Evolutionary conservation across 1,284 basidiomycete genomes (phyloP).

Genomic region (Takashimella koratensis): DNA sequence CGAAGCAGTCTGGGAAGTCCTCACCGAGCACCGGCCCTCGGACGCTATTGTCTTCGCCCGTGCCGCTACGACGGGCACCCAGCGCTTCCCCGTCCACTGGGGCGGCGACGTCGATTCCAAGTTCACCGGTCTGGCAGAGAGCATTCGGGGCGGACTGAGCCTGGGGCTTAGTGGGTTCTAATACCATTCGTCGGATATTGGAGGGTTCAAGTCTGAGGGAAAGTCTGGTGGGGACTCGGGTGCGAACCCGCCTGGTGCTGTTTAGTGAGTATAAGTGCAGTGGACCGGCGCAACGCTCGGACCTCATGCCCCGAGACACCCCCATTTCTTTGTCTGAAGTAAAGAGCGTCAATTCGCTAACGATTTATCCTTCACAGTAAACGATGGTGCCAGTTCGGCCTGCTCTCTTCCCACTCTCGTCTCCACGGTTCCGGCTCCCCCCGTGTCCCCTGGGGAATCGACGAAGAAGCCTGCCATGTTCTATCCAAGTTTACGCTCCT

Average conservation of each 20-base stretch:
- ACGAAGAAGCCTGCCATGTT: slow-evolving; percentile 10
- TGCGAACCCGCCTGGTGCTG: not conserved
- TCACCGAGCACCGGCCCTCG: too few species aligned
- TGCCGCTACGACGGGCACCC: slow-evolving; percentile 7
- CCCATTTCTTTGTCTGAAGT: too few species aligned
- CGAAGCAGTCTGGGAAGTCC: slow-evolving; percentile 10
- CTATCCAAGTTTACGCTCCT: slow-evolving; percentile 10
- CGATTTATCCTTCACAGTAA: not conserved
- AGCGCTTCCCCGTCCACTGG: slow-evolving; percentile 15
- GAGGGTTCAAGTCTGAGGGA: slow-evolving; percentile 14
- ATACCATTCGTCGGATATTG: slow-evolving; percentile 14
- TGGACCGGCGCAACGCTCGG: too few species aligned
- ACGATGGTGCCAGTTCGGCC: slow-evolving; percentile 16
- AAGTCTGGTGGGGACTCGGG: slow-evolving; percentile 3
- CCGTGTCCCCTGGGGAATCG: slow-evolving; percentile 10
- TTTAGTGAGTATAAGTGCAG: too few species aligned
- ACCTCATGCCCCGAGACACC: not conserved
- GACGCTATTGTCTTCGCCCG: slow-evolving; percentile 7
- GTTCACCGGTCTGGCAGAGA: slow-evolving; percentile 11
- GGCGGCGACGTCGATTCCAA: slow-evolving; percentile 11
- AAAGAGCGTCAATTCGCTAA: too few species aligned
- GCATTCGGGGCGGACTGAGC: slow-evolving; percentile 12
- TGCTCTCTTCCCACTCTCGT: slow-evolving; percentile 14
- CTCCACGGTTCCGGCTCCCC: slow-evolving; percentile 12
- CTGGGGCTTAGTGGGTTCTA: slow-evolving; percentile 9